Base-by-base conservation (phyloP, 495 filamentous ascomycete species). In the Aspergillus haitiensis region DNA sequence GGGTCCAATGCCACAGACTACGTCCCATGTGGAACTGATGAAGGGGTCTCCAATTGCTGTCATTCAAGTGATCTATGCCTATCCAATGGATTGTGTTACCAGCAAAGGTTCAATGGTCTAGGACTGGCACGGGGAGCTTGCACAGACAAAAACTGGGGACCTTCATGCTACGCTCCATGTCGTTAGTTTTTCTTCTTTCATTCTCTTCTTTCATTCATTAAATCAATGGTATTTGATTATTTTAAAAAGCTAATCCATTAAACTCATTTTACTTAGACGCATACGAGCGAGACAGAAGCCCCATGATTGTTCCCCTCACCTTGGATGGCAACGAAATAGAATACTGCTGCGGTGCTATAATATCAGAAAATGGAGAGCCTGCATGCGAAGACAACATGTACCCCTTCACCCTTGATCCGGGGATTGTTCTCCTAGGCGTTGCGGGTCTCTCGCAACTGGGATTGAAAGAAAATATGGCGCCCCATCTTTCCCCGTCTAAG, bases 61-160 rank as follows among this genome's bases (percentile, higher is more conserved):
- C 52, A 62, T 35, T 36, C 7, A 2, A 31, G 36, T 12, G 60
- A 62, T 45, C 39, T 62, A 13, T 62, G 60, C 40, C 9, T 62
- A 18, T 54, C 55, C 21, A 54, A 62, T 31, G 60, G 60, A 1
- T 50, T 62, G 1, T 62, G 60, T 49, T 62, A 54, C 31, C 40
- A 54, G 21, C 60, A 62, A 21, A 50, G 55, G 0, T 9, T n/a
- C 12, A 49, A 49, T 7, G 49, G 54, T 13, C 39, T 57, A 37
- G 56, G 15, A 44, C 40, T 59, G 1, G 52, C 39, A 7, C 37
- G 56, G 31, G 56, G 56, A 18, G 53, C 36, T 11, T 59, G 56
- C 16, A 47, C 56, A 10, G 56, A 59, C 34, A 1, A 32, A 6
- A 35, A 15, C 31, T 52, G 48, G 48, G 56, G 56, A 3, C 21